Conservation (phyloP, 768 basidiomycete species). For the Leccinum pellstonianum region DNA sequence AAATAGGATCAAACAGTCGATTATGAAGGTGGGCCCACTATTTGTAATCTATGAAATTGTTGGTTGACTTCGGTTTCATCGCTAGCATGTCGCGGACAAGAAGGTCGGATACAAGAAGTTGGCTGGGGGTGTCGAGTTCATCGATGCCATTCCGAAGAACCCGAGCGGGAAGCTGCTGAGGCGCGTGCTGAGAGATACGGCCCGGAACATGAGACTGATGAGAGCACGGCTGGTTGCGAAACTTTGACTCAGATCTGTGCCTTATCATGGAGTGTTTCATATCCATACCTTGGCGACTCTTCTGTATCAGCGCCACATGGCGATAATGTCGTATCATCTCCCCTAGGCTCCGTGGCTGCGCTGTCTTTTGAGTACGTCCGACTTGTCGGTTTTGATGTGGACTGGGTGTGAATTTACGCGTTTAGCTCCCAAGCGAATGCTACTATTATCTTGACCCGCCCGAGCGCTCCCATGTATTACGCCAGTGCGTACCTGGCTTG, state of each 20-base stretch:
- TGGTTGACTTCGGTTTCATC: background rate
- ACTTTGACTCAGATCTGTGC: conserved; percentile 22
- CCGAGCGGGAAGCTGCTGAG: conserved; percentile 67
- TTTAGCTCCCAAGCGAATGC: background rate
- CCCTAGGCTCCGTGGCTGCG: background rate
- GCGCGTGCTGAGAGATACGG: conserved; percentile 53
- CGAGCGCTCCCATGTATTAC: background rate
- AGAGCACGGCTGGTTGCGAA: conserved; percentile 20
- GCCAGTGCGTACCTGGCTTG: background rate
- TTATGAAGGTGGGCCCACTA: conserved; percentile 50
- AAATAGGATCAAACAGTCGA: conserved; percentile 36
- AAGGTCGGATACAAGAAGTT: conserved; percentile 63
- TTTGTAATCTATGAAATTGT: background rate
- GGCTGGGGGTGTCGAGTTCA: conserved; percentile 60
- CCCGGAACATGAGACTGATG: conserved; percentile 27
- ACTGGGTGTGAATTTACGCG: background rate
- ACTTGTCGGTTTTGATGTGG: background rate
- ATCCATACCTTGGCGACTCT: background rate
- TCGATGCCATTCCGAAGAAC: conserved; percentile 65
- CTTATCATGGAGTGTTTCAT: background rate
- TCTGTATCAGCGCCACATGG: conserved; percentile 8
- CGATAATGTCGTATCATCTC: background rate
- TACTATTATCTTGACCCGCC: background rate
- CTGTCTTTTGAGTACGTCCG: background rate
- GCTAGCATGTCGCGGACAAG: conserved; percentile 55